A percentile compares a stretch with the other conserved stretches of the same genome.
phyloP scores from a whole-genome alignment of 2,329 filamentous ascomycete species.

The Leptodontidium sp. region DNA sequence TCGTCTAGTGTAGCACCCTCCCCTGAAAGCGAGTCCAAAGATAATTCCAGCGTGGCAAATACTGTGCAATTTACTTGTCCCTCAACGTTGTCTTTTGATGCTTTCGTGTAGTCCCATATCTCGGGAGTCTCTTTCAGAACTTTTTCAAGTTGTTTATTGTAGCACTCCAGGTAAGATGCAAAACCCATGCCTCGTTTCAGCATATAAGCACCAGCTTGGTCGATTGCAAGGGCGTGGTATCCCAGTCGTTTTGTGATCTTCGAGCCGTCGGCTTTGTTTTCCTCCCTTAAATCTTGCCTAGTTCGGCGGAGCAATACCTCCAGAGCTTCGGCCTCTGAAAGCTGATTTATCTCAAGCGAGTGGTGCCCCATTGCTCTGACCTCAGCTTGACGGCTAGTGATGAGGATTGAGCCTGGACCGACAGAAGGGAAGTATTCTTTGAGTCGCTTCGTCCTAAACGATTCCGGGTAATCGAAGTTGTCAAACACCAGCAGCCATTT shows the following conservation, averaged over 20 bases:
- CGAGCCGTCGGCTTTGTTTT: slow-evolving; percentile 4
- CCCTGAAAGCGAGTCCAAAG: slow-evolving; percentile 34
- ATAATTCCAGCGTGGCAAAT: slow-evolving; percentile 39
- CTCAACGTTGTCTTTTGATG: slow-evolving; percentile 5
- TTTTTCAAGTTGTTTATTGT: slow-evolving; percentile 23
- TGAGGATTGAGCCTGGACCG: slow-evolving; percentile 25
- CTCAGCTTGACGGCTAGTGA: slow-evolving; percentile 29
- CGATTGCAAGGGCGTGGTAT: slow-evolving; percentile 41
- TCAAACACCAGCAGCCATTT: slow-evolving; percentile 41
- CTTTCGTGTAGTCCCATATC: slow-evolving; percentile 29
- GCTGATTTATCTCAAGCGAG: slow-evolving; percentile 19
- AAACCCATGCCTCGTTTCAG: slow-evolving; percentile 25
- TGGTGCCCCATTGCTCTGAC: slow-evolving; percentile 21
- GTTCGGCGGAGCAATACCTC: slow-evolving; percentile 27
- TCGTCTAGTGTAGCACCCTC: slow-evolving; percentile 14
- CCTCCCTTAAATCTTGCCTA: not conserved
- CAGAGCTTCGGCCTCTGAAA: slow-evolving; percentile 26
- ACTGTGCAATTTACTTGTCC: slow-evolving; percentile 22
- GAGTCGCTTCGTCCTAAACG: slow-evolving; percentile 24
- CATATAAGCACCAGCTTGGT: slow-evolving; percentile 44
- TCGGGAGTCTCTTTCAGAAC: slow-evolving; percentile 30
- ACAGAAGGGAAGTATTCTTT: slow-evolving; percentile 27
- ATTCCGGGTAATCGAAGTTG: slow-evolving; percentile 36
- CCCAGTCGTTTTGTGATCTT: slow-evolving; percentile 34
- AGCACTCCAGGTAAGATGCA: slow-evolving; percentile 29